These are phyloP conservation scores for Chlorella vulgaris DNA, from an alignment of 139 green algal genomes.

Conservation along the genomic window DNA sequence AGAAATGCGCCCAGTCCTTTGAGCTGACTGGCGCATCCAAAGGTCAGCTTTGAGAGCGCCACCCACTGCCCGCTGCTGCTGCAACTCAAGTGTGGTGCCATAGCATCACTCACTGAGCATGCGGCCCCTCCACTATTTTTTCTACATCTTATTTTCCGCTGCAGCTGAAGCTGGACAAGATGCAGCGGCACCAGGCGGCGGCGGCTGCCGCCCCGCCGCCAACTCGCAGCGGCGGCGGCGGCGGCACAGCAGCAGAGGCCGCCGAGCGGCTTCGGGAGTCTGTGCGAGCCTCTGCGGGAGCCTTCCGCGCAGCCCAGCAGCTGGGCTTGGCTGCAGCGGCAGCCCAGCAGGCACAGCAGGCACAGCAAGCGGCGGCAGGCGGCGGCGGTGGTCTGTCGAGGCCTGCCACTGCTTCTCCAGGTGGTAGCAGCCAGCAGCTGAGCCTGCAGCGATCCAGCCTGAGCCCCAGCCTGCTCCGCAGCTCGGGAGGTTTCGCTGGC, in stretches of 20 bases:
- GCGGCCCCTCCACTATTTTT: too few relatives aligned
- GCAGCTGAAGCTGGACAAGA: constrained; percentile 22
- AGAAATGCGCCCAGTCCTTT: too few relatives aligned
- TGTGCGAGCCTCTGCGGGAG: not conserved
- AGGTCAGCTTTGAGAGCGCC: too few relatives aligned
- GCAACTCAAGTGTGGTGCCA: not conserved
- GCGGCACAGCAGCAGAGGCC: not conserved
- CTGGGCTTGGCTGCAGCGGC: not conserved
- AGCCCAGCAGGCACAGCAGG: not conserved
- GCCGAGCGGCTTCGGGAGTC: constrained; percentile 16
- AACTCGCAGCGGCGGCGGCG: too few relatives aligned
- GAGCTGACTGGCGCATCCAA: too few relatives aligned
- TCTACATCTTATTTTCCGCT: too few relatives aligned
- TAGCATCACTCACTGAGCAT: not conserved
- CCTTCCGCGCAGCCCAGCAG: constrained; percentile 1
- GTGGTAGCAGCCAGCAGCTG: not conserved
- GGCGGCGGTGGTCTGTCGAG: not conserved
- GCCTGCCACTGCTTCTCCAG: not conserved
- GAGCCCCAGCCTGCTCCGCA: not conserved
- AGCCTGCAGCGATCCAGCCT: not conserved
- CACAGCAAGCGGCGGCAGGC: not conserved
- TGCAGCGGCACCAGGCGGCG: not conserved
- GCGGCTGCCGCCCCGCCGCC: not conserved
- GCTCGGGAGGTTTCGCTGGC: not conserved
- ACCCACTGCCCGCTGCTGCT: not conserved